Conservation (phyloP, 2,329 filamentous ascomycete genomes). For the Pestalotiopsis sp. region DNA sequence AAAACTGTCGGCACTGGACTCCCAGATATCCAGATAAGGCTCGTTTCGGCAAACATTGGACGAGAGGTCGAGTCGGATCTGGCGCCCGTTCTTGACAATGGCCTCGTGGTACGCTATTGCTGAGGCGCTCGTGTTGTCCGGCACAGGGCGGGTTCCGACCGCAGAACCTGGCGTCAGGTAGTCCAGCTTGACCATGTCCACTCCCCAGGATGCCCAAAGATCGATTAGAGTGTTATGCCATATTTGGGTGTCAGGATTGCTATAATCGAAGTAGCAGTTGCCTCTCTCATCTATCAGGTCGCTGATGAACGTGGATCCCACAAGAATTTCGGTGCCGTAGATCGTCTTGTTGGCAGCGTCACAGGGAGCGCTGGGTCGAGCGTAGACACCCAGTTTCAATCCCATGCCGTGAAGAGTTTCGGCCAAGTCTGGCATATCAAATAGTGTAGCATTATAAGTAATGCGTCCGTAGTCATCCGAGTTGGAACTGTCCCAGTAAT, state of each 20-base stretch:
- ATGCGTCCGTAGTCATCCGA: slow-evolving; percentile 31
- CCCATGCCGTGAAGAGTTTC: slow-evolving; percentile 26
- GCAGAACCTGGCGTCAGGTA: slow-evolving; percentile 30
- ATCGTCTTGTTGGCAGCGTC: slow-evolving; percentile 27
- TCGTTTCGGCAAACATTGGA: slow-evolving; percentile 29
- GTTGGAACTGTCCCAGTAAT: slow-evolving; percentile 25
- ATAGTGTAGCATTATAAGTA: slow-evolving; percentile 21
- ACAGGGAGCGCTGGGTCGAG: slow-evolving; percentile 27
- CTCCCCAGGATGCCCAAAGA: slow-evolving; percentile 18
- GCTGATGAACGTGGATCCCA: slow-evolving; percentile 23
- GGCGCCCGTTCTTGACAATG: slow-evolving; percentile 25
- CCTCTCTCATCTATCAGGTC: slow-evolving; percentile 18
- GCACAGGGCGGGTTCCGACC: slow-evolving; percentile 10
- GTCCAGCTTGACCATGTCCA: slow-evolving; percentile 32
- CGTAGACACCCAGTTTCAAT: slow-evolving; percentile 28
- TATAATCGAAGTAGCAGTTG: slow-evolving; percentile 28
- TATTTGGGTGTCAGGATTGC: slow-evolving; percentile 25
- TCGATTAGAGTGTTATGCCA: slow-evolving; percentile 26
- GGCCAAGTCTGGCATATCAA: slow-evolving; percentile 26
- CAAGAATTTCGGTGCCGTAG: slow-evolving; percentile 25
- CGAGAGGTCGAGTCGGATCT: slow-evolving; percentile 30
- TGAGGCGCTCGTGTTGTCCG: background rate
- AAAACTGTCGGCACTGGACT: slow-evolving; percentile 28
- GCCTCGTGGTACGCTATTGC: slow-evolving; percentile 28
- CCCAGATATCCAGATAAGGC: slow-evolving; percentile 27